Conservation (phyloP, 176 grass and related monocot genomes). For the Canna indica region DNA sequence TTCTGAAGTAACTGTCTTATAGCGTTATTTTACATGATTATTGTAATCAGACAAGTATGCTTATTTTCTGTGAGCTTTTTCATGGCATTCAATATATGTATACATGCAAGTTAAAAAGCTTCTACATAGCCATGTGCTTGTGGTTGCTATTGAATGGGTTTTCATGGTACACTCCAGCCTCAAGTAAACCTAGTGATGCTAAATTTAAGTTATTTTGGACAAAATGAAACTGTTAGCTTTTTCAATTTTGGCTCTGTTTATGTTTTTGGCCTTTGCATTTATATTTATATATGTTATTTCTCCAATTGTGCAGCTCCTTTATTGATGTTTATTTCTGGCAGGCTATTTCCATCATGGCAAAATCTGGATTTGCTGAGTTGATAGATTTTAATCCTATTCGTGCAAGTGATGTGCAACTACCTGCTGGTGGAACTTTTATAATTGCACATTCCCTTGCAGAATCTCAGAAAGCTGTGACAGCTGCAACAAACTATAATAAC, state of each 20-base stretch:
- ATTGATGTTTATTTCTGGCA: constrained; percentile 25
- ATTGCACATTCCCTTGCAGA: constrained; percentile 91
- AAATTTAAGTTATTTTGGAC: not conserved
- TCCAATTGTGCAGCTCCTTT: not conserved
- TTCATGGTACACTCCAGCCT: not conserved
- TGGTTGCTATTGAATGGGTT: not conserved
- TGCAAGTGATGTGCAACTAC: constrained; percentile 81
- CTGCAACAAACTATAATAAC: constrained; percentile 92
- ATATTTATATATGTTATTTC: not conserved
- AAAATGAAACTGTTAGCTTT: not conserved
- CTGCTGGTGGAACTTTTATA: constrained; percentile 76
- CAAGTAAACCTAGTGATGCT: not conserved
- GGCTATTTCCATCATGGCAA: constrained; percentile 98
- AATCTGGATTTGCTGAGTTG: constrained; percentile 82
- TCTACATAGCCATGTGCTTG: not conserved
- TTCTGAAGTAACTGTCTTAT: no score
- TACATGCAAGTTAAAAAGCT: not conserved
- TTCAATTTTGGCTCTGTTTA: not conserved
- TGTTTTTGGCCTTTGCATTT: not conserved
- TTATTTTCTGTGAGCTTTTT: not conserved
- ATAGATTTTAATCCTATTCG: constrained; percentile 98
- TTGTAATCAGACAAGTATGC: not conserved
- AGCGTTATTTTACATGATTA: no score
- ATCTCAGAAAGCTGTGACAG: constrained; percentile 95
- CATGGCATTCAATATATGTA: not conserved